Evolutionary conservation across 495 filamentous ascomycete genomes (phyloP).

Genomic region (Elasticomyces elasticus): DNA sequence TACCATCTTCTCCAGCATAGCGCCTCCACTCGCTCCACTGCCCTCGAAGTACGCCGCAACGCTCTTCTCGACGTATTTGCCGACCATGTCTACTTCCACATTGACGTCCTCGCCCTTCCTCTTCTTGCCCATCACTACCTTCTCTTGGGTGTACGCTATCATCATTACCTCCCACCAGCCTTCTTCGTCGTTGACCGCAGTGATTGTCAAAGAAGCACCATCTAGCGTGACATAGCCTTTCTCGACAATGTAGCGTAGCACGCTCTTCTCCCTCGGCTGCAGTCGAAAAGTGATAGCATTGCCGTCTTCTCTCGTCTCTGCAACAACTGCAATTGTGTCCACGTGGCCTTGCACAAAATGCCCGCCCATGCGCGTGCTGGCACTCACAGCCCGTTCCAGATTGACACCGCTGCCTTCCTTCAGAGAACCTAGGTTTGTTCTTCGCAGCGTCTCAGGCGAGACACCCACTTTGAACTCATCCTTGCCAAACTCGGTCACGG

Average conservation of each 20-base stretch:
- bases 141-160: conserved; percentile 95
- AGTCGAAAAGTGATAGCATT: conserved; percentile 84
- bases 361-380: conserved; percentile 80
- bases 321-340: conserved; percentile 70
- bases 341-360: conserved; percentile 92
- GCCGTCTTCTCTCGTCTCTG: conserved; percentile 61
- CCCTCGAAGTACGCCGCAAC: conserved; percentile 57
- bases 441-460: conserved; percentile 89
- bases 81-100: conserved; percentile 95
- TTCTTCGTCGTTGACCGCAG: conserved; percentile 54
- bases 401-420: conserved; percentile 55
- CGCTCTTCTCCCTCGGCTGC: conserved; percentile 50
- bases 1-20: conserved; percentile 77
- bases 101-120: conserved; percentile 79
- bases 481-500: conserved; percentile 65
- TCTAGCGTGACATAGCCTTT: conserved; percentile 96
- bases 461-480: conserved; percentile 81
- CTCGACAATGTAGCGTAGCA: conserved; percentile 80
- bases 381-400: conserved; percentile 83
- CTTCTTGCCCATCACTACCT: conserved; percentile 76
- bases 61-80: conserved; percentile 98
- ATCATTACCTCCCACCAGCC: conserved; percentile 98
- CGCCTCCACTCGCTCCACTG: conserved; percentile 43
- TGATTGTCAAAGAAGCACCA: conserved; percentile 92
- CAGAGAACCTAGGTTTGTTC: conserved; percentile 81